Conservation (phyloP, 306 rosid genomes). For the Adenanthera pavonina region DNA sequence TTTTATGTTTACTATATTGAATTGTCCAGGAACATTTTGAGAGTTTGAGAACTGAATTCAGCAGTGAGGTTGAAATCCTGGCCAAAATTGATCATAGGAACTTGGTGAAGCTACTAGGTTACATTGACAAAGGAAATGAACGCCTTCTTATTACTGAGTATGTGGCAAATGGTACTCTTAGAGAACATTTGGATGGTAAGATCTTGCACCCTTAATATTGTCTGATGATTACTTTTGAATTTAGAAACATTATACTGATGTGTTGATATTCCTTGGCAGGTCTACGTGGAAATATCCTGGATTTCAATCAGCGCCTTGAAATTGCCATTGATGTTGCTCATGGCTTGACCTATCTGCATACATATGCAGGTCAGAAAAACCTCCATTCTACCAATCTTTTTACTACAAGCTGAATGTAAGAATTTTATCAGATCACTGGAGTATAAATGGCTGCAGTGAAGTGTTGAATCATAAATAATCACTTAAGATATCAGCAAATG, state of each 20-base stretch:
- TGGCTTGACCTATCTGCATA: slow-evolving; percentile 91
- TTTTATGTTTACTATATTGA: slow-evolving; percentile 31
- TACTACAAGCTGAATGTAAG: slow-evolving; percentile 25
- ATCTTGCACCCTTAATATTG: slow-evolving; percentile 33
- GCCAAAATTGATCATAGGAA: slow-evolving; percentile 96
- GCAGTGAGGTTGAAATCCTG: slow-evolving; percentile 86
- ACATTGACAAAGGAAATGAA: slow-evolving; percentile 82
- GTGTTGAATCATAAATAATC: slow-evolving; percentile 24
- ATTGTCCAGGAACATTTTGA: slow-evolving; percentile 74
- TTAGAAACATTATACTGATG: slow-evolving; percentile 21
- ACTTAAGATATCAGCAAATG: not conserved
- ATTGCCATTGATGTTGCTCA: slow-evolving; percentile 97
- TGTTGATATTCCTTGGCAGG: slow-evolving; percentile 60
- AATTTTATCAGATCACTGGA: slow-evolving; percentile 11
- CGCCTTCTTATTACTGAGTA: slow-evolving; percentile 88
- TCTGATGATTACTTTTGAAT: slow-evolving; percentile 27
- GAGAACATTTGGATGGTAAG: slow-evolving; percentile 99
- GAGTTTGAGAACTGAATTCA: slow-evolving; percentile 81
- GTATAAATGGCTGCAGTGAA: slow-evolving; percentile 27
- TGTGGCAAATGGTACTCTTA: slow-evolving; percentile 86
- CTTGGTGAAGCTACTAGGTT: slow-evolving; percentile 90
- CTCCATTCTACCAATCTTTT: slow-evolving; percentile 21
- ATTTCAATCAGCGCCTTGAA: slow-evolving; percentile 96
- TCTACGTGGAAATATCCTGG: slow-evolving; percentile 73
- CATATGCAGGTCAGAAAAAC: slow-evolving; percentile 74